Base-by-base conservation (phyloP, 805 yeast genomes). In the Ogataea philodendri region DNA sequence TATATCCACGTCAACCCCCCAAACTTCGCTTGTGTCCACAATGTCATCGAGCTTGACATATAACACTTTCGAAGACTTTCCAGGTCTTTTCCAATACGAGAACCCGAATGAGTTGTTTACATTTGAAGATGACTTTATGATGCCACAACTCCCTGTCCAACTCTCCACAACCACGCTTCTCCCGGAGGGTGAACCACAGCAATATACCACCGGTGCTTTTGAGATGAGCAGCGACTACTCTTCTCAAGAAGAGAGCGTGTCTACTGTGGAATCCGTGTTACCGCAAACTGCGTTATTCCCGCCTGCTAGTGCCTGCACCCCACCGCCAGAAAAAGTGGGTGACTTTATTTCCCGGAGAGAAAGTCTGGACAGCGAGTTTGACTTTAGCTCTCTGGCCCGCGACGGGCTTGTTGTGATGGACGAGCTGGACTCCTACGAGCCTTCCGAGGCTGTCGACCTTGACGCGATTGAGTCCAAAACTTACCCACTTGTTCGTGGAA, bases 401-500 rank as follows among this genome's bases (percentile, higher is more conserved):
- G 35, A 30, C 27, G 39, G 30, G 17, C 13, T 9, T 15, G 20
- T 30, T 19, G 7, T 22, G 9, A 33, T 23, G 15, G 39, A 30
- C 7, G 36, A 35, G 9, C 14, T 21, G 8, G 26, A 20, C 20
- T 32, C 32, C 16, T 16, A 23, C 24, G 38, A 37, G 9, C n/a
- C 19, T n/a, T 3, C 16, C 7, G 37, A 32, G 8, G 29, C 10
- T 15, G 22, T 45, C 11, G 42, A 41, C 17, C 35, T 49, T 23
- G 32, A 29, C 20, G 21, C 48, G 7, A 41, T 44, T 16, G 18
- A 39, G 21, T 35, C 38, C 15, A 42, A 45, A 16, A 39, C 61
- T 21, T 72, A 62, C 46, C 64, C 71, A 22, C 69, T 77, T 4
- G 64, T 75, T 6, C 62, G 84, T 42, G 83, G 83, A 9, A 59